Conservation (phyloP, 2,329 filamentous ascomycete genomes). For the Fusarium beomiforme region DNA sequence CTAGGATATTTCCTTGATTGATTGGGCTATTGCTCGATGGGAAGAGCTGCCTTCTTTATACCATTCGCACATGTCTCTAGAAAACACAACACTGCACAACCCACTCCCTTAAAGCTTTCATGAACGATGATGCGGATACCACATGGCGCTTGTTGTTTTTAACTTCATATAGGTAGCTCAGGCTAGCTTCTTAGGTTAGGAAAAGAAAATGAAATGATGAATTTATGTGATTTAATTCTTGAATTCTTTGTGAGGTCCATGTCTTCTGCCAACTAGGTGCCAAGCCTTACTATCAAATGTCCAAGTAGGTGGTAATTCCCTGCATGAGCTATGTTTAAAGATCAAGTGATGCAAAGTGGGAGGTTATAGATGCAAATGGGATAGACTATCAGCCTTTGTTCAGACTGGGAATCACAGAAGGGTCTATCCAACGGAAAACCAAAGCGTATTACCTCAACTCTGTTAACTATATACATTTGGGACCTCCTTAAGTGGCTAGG, state of each 20-base stretch:
- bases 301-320: background rate
- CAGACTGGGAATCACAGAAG: background rate
- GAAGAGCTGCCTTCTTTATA: conserved; percentile 27
- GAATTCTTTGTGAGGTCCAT: background rate
- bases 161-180: conserved; percentile 30
- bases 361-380: background rate
- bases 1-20: conserved; percentile 25
- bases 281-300: background rate
- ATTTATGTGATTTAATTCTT: background rate
- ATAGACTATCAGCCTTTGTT: background rate
- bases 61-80: conserved; percentile 34
- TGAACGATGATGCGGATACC: conserved; percentile 34
- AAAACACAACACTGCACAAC: conserved; percentile 22
- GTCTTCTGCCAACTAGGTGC: background rate
- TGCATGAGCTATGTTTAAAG: background rate
- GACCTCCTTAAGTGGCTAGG: no score
- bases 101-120: conserved; percentile 25
- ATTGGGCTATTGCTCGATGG: conserved; percentile 5
- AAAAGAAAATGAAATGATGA: conserved; percentile 33
- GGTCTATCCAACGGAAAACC: background rate
- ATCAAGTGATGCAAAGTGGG: background rate
- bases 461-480: background rate
- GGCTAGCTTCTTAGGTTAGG: conserved; percentile 37
- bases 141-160: conserved; percentile 30
- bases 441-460: background rate